Evolutionary conservation across 805 yeast species (phyloP).

Genomic region (Blastobotrys chiropterorum): DNA sequence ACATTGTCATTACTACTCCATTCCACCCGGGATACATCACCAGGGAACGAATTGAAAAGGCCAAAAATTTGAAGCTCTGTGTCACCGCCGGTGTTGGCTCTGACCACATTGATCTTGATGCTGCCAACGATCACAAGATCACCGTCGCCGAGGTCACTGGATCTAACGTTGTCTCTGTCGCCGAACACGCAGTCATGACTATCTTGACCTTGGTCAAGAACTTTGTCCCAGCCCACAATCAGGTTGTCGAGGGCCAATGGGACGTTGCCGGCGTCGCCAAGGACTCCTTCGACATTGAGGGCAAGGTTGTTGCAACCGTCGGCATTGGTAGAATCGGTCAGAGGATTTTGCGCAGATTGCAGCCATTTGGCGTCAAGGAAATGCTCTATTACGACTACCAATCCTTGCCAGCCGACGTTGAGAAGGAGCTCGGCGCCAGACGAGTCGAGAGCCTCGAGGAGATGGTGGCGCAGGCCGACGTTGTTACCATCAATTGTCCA

Average conservation of each 20-base stretch:
- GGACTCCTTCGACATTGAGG: slow-evolving; percentile 69
- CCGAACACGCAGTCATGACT: slow-evolving; percentile 74
- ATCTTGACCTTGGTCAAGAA: slow-evolving; percentile 66
- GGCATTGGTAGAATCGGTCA: slow-evolving; percentile 81
- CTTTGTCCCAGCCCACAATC: slow-evolving; percentile 74
- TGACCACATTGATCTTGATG: slow-evolving; percentile 69
- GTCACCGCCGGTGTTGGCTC: slow-evolving; percentile 84
- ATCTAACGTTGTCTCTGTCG: slow-evolving; percentile 72
- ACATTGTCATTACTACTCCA: slow-evolving; percentile 73
- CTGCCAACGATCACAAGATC: slow-evolving; percentile 56
- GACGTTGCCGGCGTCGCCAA: slow-evolving; percentile 72
- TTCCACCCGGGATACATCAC: slow-evolving; percentile 77
- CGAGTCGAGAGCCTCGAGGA: slow-evolving; percentile 58
- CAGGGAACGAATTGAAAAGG: slow-evolving; percentile 57
- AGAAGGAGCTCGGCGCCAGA: slow-evolving; percentile 48
- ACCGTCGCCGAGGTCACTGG: slow-evolving; percentile 79
- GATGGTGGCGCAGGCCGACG: slow-evolving; percentile 59
- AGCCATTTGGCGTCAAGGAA: slow-evolving; percentile 69
- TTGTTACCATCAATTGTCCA: slow-evolving; percentile 74
- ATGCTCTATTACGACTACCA: slow-evolving; percentile 72
- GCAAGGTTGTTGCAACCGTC: slow-evolving; percentile 69
- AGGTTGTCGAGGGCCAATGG: slow-evolving; percentile 58
- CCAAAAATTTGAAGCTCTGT: slow-evolving; percentile 59
- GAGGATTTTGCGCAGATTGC: slow-evolving; percentile 63
- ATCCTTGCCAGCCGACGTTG: slow-evolving; percentile 54